These are phyloP conservation scores for Xylaria sp. DNA, from an alignment of 2,329 filamentous ascomycete species.

Conservation along the genomic window DNA sequence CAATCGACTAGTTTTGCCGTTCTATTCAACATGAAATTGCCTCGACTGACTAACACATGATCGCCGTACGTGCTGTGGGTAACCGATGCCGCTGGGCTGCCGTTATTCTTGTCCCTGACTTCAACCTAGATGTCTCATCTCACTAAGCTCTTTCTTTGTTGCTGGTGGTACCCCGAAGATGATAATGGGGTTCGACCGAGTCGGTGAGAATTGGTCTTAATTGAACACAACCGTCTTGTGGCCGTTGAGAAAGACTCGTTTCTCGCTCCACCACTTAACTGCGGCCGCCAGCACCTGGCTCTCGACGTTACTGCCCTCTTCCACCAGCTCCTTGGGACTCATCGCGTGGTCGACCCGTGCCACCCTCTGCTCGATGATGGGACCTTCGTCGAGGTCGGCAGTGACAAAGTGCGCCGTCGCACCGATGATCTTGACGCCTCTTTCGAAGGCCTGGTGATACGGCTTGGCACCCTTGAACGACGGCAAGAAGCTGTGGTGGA, in stretches of 20 bases:
- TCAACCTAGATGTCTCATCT: background rate
- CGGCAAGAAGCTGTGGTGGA: slow-evolving; percentile 88
- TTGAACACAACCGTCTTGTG: slow-evolving; percentile 83
- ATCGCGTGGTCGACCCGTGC: slow-evolving; percentile 80
- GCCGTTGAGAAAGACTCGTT: slow-evolving; percentile 80
- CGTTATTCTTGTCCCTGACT: background rate
- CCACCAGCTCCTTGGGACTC: slow-evolving; percentile 79
- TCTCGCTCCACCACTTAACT: slow-evolving; percentile 86
- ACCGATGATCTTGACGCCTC: slow-evolving; percentile 89
- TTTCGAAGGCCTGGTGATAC: slow-evolving; percentile 87
- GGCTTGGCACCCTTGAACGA: slow-evolving; percentile 90
- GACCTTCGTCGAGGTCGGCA: slow-evolving; percentile 84
- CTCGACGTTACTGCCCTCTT: slow-evolving; percentile 86
- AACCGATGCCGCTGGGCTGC: background rate
- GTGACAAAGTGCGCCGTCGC: slow-evolving; percentile 89
- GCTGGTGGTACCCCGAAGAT: background rate
- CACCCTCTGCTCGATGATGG: slow-evolving; percentile 88
- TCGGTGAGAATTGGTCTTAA: slow-evolving; percentile 38
- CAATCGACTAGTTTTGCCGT: background rate
- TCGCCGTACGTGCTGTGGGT: background rate
- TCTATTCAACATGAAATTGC: background rate
- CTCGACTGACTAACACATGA: background rate
- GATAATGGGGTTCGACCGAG: background rate
- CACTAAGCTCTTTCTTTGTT: background rate
- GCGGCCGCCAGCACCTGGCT: slow-evolving; percentile 83